phyloP scores from a whole-genome alignment of 73 alveolate genomes.

The Durusdinium trenchii region DNA sequence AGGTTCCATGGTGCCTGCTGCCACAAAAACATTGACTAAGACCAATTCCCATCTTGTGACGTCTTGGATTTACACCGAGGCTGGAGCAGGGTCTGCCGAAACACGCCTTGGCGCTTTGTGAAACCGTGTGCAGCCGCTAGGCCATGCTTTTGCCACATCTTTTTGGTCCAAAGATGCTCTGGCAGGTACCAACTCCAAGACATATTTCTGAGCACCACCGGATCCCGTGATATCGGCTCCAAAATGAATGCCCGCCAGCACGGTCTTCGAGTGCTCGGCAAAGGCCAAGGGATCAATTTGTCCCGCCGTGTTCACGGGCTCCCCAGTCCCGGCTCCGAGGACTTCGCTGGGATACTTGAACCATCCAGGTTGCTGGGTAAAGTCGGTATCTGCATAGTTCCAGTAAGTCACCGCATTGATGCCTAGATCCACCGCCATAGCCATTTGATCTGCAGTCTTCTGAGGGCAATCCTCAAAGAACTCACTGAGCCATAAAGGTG shows the following conservation, averaged over 20 bases:
- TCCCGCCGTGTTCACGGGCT: neutral
- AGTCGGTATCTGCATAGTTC: neutral
- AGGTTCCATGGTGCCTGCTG: too few species aligned
- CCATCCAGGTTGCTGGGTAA: neutral
- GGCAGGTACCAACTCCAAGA: neutral
- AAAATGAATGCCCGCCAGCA: neutral
- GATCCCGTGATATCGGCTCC: neutral
- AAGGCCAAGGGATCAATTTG: neutral
- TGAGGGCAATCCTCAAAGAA: neutral
- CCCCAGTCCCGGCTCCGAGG: neutral
- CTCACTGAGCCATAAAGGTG: conserved; percentile 49
- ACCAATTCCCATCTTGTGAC: too few species aligned
- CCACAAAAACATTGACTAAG: too few species aligned
- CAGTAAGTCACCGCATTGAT: neutral
- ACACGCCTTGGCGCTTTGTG: too few species aligned
- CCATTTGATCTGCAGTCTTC: neutral
- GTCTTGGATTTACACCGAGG: too few species aligned
- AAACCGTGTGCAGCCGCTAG: too few species aligned
- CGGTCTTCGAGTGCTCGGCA: neutral
- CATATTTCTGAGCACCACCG: neutral
- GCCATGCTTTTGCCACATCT: too few species aligned
- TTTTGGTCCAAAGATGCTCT: too few species aligned
- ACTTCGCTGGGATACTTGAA: neutral
- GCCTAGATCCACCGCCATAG: neutral
- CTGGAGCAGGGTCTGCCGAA: too few species aligned